Percentiles rank a stretch among this genome's conserved stretches.
Conservation (phyloP, 495 filamentous ascomycete species). For the Annulohypoxylon nitens region DNA sequence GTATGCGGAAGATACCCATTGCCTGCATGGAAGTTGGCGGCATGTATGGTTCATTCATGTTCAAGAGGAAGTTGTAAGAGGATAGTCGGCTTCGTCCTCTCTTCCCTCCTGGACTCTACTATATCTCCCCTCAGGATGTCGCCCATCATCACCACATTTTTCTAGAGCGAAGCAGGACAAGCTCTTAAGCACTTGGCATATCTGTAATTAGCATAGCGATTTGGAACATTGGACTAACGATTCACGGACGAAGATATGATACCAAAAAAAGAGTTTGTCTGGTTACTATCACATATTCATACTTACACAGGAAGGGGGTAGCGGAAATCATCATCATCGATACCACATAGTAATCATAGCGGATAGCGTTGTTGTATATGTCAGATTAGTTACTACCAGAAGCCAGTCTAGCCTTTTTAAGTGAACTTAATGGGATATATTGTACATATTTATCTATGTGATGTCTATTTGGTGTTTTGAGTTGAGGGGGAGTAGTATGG, state of each 20-base stretch:
- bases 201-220: conserved; percentile 39
- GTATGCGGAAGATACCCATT: conserved; percentile 87
- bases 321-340: conserved; percentile 16
- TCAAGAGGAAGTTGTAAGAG: conserved; percentile 64
- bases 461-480: not conserved
- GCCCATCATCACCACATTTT: not conserved
- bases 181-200: not conserved
- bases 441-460: not conserved
- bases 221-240: conserved; percentile 26
- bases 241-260: conserved; percentile 33
- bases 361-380: conserved; percentile 32
- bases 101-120: not conserved
- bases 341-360: conserved; percentile 32
- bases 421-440: not conserved
- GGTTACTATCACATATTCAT: conserved; percentile 16
- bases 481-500: not conserved
- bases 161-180: not conserved
- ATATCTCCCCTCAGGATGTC: conserved; percentile 17
- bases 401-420: conserved; percentile 12
- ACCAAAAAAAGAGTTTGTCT: conserved; percentile 18
- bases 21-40: conserved; percentile 82
- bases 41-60: conserved; percentile 90
- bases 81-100: not conserved
- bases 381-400: conserved; percentile 2
- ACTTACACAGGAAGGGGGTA: not conserved